Evolutionary conservation across 768 basidiomycete species (phyloP).

Genomic region (Suillus sp.): DNA sequence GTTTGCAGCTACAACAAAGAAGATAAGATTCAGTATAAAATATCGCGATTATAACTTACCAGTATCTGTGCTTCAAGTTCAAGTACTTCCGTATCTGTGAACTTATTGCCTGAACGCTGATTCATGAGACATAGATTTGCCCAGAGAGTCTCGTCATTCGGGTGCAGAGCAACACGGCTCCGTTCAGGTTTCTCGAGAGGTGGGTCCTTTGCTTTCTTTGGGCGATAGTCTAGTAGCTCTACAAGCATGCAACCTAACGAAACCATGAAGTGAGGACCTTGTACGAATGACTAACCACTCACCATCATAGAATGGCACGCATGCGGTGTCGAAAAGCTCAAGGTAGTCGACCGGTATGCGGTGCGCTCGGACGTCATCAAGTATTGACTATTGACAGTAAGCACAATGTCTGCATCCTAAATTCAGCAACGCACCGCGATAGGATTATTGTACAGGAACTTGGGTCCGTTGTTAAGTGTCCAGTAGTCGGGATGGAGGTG

Average conservation of each 20-base stretch:
- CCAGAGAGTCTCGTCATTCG: conserved; percentile 77
- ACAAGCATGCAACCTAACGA: conserved; percentile 79
- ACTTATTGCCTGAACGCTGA: conserved; percentile 54
- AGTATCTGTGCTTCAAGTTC: conserved; percentile 75
- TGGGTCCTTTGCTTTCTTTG: conserved; percentile 58
- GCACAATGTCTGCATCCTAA: conserved; percentile 4
- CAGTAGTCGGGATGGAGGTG: conserved; percentile 80
- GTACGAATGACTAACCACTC: conserved; percentile 23
- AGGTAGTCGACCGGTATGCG: conserved; percentile 87
- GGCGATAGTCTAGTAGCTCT: conserved; percentile 77
- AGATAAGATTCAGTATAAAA: conserved; percentile 13
- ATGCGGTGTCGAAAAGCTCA: conserved; percentile 72
- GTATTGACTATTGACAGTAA: conserved; percentile 53
- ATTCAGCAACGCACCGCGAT: conserved; percentile 51
- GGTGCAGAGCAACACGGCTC: conserved; percentile 75
- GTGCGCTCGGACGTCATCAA: conserved; percentile 82
- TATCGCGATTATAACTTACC: conserved; percentile 43
- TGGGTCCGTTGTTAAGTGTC: conserved; percentile 79
- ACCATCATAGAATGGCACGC: conserved; percentile 86
- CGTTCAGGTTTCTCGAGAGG: conserved; percentile 57
- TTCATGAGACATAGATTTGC: conserved; percentile 76
- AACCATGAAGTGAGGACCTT: conserved; percentile 10
- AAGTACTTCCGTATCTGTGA: conserved; percentile 73
- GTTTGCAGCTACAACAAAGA: conserved; percentile 60
- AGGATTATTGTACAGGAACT: conserved; percentile 80